Percentiles rank a stretch among this genome's conserved stretches.
These are phyloP conservation scores for Drosera capensis DNA, from an alignment of 148 eudicot species.

Conservation along the genomic window DNA sequence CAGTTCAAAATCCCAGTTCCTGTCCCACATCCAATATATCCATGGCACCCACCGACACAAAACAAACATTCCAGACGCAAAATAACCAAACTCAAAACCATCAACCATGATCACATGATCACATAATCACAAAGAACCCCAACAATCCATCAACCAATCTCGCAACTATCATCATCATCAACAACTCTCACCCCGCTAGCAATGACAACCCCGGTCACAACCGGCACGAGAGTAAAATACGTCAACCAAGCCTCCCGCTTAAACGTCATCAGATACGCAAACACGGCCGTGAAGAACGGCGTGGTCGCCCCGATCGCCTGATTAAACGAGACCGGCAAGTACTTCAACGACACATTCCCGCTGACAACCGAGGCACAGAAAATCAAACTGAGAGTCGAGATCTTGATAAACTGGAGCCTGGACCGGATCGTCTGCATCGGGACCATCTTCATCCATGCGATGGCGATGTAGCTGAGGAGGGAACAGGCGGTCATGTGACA, in stretches of 20 bases:
- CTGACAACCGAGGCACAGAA: conserved; percentile 68
- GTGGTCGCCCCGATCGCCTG: conserved; percentile 84
- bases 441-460: conserved; percentile 52
- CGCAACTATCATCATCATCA: too few relatives aligned
- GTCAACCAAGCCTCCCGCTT: conserved; percentile 69
- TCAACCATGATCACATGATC: neutral
- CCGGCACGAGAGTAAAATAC: conserved; percentile 53
- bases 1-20: too few relatives aligned
- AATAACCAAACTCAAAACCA: too few relatives aligned
- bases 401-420: conserved; percentile 49
- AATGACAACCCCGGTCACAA: conserved; percentile 66
- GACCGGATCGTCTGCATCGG: conserved; percentile 62
- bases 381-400: conserved; percentile 41
- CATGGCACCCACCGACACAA: too few relatives aligned
- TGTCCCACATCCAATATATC: too few relatives aligned
- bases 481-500: conserved; percentile 94
- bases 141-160: too few relatives aligned
- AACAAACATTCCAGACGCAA: too few relatives aligned
- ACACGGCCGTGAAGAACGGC: conserved; percentile 73
- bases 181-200: conserved; percentile 63
- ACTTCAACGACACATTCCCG: conserved; percentile 60
- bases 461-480: conserved; percentile 55
- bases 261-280: conserved; percentile 51
- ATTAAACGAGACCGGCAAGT: conserved; percentile 64
- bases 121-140: neutral